Evolutionary conservation across 2,329 filamentous ascomycete genomes (phyloP).

Genomic region (Juglanconis sp.): DNA sequence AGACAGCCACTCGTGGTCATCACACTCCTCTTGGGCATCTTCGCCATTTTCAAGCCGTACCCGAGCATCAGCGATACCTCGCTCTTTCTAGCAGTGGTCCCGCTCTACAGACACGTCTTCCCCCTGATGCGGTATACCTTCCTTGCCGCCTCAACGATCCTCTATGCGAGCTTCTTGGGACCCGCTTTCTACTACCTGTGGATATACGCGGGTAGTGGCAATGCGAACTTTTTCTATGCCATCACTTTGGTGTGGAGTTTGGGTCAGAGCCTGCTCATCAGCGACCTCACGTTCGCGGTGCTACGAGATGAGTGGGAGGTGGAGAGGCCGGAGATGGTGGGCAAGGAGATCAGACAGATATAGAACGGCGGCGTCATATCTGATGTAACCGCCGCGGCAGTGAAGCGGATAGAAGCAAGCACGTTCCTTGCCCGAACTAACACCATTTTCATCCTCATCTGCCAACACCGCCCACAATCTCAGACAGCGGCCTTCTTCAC

Average conservation of each 20-base stretch:
- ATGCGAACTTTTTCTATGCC: conserved; percentile 99
- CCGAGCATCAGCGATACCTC: conserved; percentile 88
- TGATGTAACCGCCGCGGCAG: no score
- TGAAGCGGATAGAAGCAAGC: neutral
- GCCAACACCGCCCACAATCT: neutral
- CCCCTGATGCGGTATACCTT: conserved; percentile 93
- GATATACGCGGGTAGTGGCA: conserved; percentile 97
- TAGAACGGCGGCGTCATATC: neutral
- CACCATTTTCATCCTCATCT: neutral
- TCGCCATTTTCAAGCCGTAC: conserved; percentile 95
- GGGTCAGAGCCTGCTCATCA: conserved; percentile 80
- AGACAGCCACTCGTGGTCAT: conserved; percentile 84
- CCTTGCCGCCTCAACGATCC: conserved; percentile 73
- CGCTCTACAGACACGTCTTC: conserved; percentile 87
- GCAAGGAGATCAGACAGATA: conserved; percentile 83
- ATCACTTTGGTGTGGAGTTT: conserved; percentile 98
- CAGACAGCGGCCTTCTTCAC: neutral
- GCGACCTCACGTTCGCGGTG: conserved; percentile 83
- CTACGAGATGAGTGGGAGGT: conserved; percentile 92
- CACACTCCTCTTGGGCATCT: conserved; percentile 80
- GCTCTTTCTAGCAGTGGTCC: conserved; percentile 77
- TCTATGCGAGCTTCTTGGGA: conserved; percentile 85
- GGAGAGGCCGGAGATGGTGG: conserved; percentile 83
- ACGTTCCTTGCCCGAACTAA: no score
- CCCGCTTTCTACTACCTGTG: conserved; percentile 96